These are phyloP conservation scores for Pseudocercospora fuligena DNA, from an alignment of 2,329 filamentous ascomycete species.

Conservation along the genomic window DNA sequence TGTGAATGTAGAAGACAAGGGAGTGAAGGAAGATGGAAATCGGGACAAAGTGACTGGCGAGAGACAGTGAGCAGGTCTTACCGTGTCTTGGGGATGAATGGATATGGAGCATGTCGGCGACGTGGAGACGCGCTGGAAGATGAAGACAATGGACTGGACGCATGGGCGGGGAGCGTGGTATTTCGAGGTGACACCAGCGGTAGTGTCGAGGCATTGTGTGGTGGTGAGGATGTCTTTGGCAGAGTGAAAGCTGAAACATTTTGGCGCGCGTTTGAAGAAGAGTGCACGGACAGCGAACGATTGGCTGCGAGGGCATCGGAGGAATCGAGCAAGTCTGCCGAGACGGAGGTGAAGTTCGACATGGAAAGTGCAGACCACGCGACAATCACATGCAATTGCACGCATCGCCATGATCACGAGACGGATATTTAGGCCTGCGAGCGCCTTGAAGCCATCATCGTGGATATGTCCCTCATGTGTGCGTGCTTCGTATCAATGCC, in stretches of 20 bases:
- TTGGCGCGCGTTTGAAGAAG: constrained; percentile 27
- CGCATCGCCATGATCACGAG: constrained; percentile 38
- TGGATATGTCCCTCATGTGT: constrained; percentile 41
- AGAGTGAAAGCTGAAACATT: constrained; percentile 28
- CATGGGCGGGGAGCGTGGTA: constrained; percentile 7
- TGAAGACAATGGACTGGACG: constrained; percentile 16
- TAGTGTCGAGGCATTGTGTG: constrained; percentile 28
- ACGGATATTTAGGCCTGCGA: constrained; percentile 34
- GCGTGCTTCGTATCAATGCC: constrained; percentile 8
- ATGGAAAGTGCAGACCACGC: constrained; percentile 5
- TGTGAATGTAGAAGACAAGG: constrained; percentile 9
- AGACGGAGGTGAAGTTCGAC: constrained; percentile 7
- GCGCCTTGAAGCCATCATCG: constrained; percentile 29
- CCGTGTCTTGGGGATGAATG: constrained; percentile 23
- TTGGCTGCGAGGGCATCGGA: constrained; percentile 22
- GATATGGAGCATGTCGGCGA: constrained; percentile 21
- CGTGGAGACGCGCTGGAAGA: constrained; percentile 21
- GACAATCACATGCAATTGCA: not conserved
- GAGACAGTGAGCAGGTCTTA: constrained; percentile 24
- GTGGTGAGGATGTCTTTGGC: constrained; percentile 16
- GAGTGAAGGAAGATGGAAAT: constrained; percentile 19
- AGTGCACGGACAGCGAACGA: constrained; percentile 13
- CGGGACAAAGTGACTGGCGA: constrained; percentile 15
- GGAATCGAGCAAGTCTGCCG: not conserved
- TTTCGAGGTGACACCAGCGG: constrained; percentile 29